Evolutionary conservation across 495 filamentous ascomycete genomes (phyloP).

Genomic region (Cercophora sp.): DNA sequence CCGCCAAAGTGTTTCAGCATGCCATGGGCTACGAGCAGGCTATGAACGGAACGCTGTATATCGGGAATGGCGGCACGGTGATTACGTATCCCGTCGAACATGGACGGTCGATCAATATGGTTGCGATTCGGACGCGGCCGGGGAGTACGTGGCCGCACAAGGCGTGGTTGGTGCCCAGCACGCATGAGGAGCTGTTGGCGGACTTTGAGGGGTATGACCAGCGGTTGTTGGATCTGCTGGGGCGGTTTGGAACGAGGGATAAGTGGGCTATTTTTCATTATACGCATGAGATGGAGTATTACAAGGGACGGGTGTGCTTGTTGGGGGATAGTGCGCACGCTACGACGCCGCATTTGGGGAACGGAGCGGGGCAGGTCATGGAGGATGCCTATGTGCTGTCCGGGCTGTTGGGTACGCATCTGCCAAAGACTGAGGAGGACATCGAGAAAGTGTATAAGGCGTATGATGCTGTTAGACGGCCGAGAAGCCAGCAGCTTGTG

Average conservation of each 20-base stretch:
- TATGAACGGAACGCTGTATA: background rate
- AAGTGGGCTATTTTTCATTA: constrained; percentile 66
- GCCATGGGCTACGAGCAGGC: background rate
- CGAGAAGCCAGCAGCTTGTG: constrained; percentile 29
- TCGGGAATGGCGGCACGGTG: background rate
- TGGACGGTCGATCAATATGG: constrained; percentile 22
- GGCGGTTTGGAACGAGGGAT: constrained; percentile 13
- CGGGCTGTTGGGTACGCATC: constrained; percentile 42
- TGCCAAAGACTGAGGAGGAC: constrained; percentile 31
- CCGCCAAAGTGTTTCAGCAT: background rate
- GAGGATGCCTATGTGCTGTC: constrained; percentile 62
- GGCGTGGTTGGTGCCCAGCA: background rate
- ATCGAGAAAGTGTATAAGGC: constrained; percentile 51
- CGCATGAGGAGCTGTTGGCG: background rate
- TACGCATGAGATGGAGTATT: constrained; percentile 51
- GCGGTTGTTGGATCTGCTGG: background rate
- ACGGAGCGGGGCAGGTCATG: constrained; percentile 63
- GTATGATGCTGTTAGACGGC: constrained; percentile 57
- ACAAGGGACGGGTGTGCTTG: constrained; percentile 48
- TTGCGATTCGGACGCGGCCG: constrained; percentile 15
- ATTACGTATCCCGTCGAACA: constrained; percentile 3
- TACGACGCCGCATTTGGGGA: constrained; percentile 63
- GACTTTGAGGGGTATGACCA: constrained; percentile 6
- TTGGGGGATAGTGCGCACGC: constrained; percentile 69
- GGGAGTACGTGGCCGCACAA: background rate